Evolutionary conservation across 2,329 filamentous ascomycete species (phyloP), one percentile per base, ranked within the genome.

Genomic region (Bipolaris zeicola): DNA sequence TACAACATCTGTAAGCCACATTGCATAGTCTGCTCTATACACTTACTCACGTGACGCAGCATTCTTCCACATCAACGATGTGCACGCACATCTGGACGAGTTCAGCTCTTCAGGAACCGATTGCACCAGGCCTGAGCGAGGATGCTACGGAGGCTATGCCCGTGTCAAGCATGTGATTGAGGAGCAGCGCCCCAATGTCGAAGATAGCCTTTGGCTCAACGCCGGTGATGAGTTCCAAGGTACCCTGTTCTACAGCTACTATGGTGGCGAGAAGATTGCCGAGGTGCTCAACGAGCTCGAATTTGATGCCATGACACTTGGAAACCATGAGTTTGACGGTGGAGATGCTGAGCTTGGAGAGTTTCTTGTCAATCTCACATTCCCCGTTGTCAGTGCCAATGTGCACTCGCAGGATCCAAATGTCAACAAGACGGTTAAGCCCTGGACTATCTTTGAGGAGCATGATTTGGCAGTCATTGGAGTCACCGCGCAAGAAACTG

Each of bases 151-250:
- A 24, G 87, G 87, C 28, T 89, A 88, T 61, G 80, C 87, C 1
- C 83, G 87, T 54, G 83, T 89, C 70, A 87, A 87, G 78, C 80
- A 81, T 18, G 80, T 85, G 5, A 76, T 89, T 36, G 81, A 87
- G 50, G 79, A 82, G 64, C 80, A 85, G 24, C 81, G 85, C 28
- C 80, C 83, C 5, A 78, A 79, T 28, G 79, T 87, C 66, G 81
- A 83, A n/a, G 83, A 88, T 67, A 85, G 84, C 52, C 77, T 89
- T 14, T 84, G 85, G 76, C 76, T 89, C 43, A 87, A 89, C 53
- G 84, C 83, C 2, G 87, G 87, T n/a, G 87, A 89, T 63, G 87
- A 89, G 69, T 89, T 89, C 69, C 85, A 89, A 64, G 87, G 87
- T 51, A 89, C 87, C 0, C 78, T 89, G 6, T 89, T 88, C 77